Conservation (phyloP, 1,284 basidiomycete species). For the Blastosporella zonata region DNA sequence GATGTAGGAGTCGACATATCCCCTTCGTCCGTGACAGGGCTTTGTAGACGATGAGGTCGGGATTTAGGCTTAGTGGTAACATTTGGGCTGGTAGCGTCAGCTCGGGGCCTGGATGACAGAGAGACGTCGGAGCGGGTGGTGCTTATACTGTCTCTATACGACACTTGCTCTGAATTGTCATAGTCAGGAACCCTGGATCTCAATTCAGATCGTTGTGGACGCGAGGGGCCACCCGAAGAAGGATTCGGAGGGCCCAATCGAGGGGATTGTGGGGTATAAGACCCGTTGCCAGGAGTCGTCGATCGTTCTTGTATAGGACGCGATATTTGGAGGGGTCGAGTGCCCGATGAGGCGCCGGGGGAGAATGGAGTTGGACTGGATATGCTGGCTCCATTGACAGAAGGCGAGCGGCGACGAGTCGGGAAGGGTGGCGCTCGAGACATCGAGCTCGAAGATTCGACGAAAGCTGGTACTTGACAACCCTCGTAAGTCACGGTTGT, state of each 20-base stretch:
- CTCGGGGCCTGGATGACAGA: constrained; percentile 23
- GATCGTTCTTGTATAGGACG: constrained; percentile 41
- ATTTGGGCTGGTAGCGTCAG: constrained; percentile 25
- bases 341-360: constrained; percentile 31
- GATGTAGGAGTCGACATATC: constrained; percentile 45
- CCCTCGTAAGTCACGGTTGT: not conserved
- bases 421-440: constrained; percentile 55
- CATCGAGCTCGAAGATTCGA: constrained; percentile 33
- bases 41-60: constrained; percentile 33
- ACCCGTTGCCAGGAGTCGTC: constrained; percentile 39
- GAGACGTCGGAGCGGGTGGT: constrained; percentile 42
- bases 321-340: constrained; percentile 54
- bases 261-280: constrained; percentile 31
- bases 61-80: constrained; percentile 26
- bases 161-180: constrained; percentile 38
- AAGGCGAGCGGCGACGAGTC: constrained; percentile 41
- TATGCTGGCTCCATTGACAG: constrained; percentile 29
- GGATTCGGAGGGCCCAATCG: constrained; percentile 33
- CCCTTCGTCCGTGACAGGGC: constrained; percentile 32
- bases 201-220: constrained; percentile 56
- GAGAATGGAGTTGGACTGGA: constrained; percentile 29
- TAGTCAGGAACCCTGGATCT: constrained; percentile 46
- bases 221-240: constrained; percentile 45
- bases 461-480: not conserved
- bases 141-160: constrained; percentile 39